Percentiles rank a stretch among this genome's conserved stretches.
Conservation (phyloP, 192 early-diverging fungal genomes). For the Lobosporangium transversale region DNA sequence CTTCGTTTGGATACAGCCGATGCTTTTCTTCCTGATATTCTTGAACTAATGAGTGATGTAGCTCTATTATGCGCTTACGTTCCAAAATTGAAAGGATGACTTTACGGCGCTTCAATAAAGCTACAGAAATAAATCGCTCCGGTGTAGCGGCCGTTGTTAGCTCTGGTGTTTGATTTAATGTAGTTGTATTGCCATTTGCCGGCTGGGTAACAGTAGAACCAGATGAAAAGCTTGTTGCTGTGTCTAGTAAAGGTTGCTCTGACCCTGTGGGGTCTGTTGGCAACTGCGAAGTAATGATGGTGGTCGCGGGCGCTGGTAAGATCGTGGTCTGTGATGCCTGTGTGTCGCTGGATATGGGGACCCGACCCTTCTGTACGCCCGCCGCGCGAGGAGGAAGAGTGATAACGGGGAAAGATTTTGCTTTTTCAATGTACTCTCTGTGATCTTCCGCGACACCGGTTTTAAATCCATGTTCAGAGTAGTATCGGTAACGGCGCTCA, state of each 20-base stretch:
- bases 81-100: slow-evolving; percentile 50
- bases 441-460: slow-evolving; percentile 30
- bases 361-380: background rate
- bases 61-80: slow-evolving; percentile 48
- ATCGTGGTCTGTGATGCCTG: no score
- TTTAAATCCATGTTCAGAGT: slow-evolving; percentile 49
- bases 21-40: slow-evolving; percentile 45
- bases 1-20: slow-evolving; percentile 13
- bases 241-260: background rate
- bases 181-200: background rate
- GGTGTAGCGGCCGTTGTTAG: background rate
- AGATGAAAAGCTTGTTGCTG: background rate
- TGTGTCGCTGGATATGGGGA: slow-evolving; percentile 8
- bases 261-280: background rate
- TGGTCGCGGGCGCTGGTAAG: no score
- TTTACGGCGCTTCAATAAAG: slow-evolving; percentile 28
- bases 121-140: slow-evolving; percentile 37
- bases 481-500: slow-evolving; percentile 73
- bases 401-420: slow-evolving; percentile 3
- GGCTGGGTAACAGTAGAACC: background rate
- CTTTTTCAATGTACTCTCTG: slow-evolving; percentile 26
- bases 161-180: slow-evolving; percentile 1
- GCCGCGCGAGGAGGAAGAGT: background rate
- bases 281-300: background rate
- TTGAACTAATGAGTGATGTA: slow-evolving; percentile 31